Evolutionary conservation across 306 rosid species (phyloP), one percentile per base, ranked within the genome.

Genomic region (Lathyrus oleraceus): DNA sequence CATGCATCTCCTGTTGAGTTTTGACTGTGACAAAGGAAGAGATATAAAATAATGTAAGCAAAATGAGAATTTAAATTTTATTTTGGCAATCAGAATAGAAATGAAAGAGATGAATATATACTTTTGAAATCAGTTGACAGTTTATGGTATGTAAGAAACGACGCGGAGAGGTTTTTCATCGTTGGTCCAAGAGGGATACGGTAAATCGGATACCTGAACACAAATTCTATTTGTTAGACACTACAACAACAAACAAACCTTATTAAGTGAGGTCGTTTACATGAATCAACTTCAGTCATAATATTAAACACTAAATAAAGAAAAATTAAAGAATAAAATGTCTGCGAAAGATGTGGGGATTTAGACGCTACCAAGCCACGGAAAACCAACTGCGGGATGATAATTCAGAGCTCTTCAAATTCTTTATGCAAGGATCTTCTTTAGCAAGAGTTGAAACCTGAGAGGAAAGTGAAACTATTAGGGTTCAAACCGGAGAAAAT

Each of bases 191-290:
- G 72, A 5, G 87, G 89, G 71, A 86, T 86, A 64, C 87, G 79
- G 70, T 86, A 88, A 45, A 88, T 80, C 27, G 95, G 91, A 80
- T 88, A 88, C 91, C 95, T 88, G 70, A 64, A 82, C 14, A 73
- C 68, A 71, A 16, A 10, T 78, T 68, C 63, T 61, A 35, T 47
- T 77, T 12, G 69, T 78, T 39, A 47, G 65, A 12, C 32, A 25
- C 9, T 35, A 30, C 8, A 30, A 30, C 1, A 0, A 30, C 36
- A 30, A 30, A 1, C 8, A 30, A 28, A 28, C 32, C 5, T 5
- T 30, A 30, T 30, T 1, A 0, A 0, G 4, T 28, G 4, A 4
- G 35, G 6, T 4, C 6, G 36, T 7, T 8, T 30, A 30, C 0
- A 30, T 30, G 36, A 1, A 30, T 30, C 36, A 30, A 28, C 6